Evolutionary conservation across 108 stramenopile species (phyloP).

Genomic region (Epipyxis sp.): DNA sequence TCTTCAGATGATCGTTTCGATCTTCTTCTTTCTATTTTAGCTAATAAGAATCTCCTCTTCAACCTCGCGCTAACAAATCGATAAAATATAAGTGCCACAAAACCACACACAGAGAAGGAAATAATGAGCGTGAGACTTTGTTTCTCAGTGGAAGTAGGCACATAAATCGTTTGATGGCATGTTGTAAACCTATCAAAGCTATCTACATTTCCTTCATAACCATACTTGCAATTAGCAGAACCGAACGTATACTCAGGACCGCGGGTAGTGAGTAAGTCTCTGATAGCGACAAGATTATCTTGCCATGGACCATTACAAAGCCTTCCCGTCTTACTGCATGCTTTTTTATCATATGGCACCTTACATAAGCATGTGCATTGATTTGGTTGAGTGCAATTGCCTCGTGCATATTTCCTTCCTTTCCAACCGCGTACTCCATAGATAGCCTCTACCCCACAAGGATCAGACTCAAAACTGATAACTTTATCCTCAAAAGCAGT

Average conservation of each 20-base stretch:
- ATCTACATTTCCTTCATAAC: conserved; percentile 69
- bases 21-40: conserved; percentile 57
- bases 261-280: conserved; percentile 53
- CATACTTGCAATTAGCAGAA: conserved; percentile 60
- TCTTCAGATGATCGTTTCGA: conserved; percentile 47
- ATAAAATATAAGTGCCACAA: conserved; percentile 44
- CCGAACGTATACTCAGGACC: conserved; percentile 67
- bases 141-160: conserved; percentile 58
- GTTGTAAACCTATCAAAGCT: conserved; percentile 63
- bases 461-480: conserved; percentile 69
- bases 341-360: conserved; percentile 45
- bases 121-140: conserved; percentile 25
- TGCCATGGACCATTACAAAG: conserved; percentile 61
- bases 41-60: conserved; percentile 44
- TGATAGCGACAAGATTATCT: conserved; percentile 54
- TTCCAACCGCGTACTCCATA: background rate
- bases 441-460: conserved; percentile 60
- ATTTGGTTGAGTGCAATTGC: conserved; percentile 74
- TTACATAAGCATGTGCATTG: conserved; percentile 73
- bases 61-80: conserved; percentile 47
- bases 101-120: conserved; percentile 34
- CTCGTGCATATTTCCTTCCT: conserved; percentile 47
- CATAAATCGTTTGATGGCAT: conserved; percentile 72
- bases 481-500: conserved; percentile 69
- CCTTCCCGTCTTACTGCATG: conserved; percentile 52